Evolutionary conservation across 306 rosid genomes (phyloP), one percentile per base, ranked within the genome.

Genomic region (Mimosa pudica): DNA sequence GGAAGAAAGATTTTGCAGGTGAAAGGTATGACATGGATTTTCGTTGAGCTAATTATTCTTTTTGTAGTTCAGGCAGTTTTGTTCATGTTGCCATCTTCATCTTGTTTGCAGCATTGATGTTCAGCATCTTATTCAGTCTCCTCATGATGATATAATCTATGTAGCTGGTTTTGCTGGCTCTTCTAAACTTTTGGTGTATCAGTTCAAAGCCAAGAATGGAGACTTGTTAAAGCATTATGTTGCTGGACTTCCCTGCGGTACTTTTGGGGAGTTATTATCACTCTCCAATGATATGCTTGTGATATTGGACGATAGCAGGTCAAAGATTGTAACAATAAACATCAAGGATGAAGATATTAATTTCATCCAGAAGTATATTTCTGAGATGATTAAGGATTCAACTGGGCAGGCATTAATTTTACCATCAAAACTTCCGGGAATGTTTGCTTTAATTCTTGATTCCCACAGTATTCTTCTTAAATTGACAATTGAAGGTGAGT

Each of bases 391-490:
- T 70, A 86, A 84, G 82, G 89, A 89, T 79, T 79, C 84, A 67
- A 78, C 88, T 70, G 94, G 91, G 35, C 89, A 71, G 75, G 86
- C 88, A 41, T 82, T 70, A 32, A 78, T 96, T 78, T 81, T 90
- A 79, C 94, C 97, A 70, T 87, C 91, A 74, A 90, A 83, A 83
- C 91, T 96, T 84, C 84, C 89, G 0, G 93, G 91, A 84, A 76
- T 91, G 81, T 86, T 93, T 83, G 93, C 94, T 77, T 77, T 93
- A 49, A 85, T 85, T 72, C 70, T 87, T 71, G 70, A 86, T 81
- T 86, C 87, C 72, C 76, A 72, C 67, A 71, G 81, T 71, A 74
- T 82, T 73, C 77, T 91, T 77, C 55, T 93, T 78, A 87, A 84
- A 84, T 85, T 91, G 83, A 87, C 90, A 79, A 84, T 24, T 58